Conservation (phyloP, 2,329 filamentous ascomycete species). For the Fusarium redolens region DNA sequence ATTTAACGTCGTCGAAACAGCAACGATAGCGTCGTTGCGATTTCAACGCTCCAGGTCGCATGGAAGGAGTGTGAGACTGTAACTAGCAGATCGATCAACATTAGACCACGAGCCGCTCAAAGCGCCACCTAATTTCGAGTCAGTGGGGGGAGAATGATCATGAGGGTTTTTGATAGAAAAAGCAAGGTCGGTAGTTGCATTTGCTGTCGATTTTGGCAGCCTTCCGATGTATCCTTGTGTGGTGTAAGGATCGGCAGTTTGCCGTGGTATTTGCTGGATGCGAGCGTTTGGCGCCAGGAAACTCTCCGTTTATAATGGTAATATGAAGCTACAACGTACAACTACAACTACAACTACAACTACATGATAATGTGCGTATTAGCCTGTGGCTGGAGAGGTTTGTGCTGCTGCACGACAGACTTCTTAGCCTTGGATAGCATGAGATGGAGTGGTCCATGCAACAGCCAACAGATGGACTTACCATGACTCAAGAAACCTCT, state of each 20-base stretch:
- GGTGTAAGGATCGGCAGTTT: conserved; percentile 16
- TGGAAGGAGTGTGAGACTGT: conserved; percentile 2
- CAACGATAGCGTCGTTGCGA: not conserved
- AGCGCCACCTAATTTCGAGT: conserved; percentile 39
- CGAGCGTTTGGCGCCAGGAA: not conserved
- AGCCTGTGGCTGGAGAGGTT: not conserved
- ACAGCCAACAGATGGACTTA: not conserved
- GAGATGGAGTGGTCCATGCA: not conserved
- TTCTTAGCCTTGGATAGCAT: not conserved
- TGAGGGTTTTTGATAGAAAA: not conserved
- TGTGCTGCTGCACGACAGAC: not conserved
- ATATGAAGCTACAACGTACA: not conserved
- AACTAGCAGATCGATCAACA: conserved; percentile 21
- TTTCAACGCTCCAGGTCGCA: not conserved
- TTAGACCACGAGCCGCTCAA: conserved; percentile 4
- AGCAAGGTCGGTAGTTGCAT: conserved; percentile 4
- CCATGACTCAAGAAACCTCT: not conserved
- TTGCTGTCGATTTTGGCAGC: not conserved
- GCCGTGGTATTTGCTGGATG: not conserved
- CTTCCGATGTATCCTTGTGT: conserved; percentile 7
- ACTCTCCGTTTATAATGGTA: not conserved
- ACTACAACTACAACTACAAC: not conserved
- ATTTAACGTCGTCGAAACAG: not conserved
- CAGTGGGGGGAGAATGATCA: conserved; percentile 11
- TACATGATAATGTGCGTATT: conserved; percentile 1